Evolutionary conservation across 176 grass and related monocot genomes (phyloP).

Genomic region (Rhipidocladum racemiflorum): DNA sequence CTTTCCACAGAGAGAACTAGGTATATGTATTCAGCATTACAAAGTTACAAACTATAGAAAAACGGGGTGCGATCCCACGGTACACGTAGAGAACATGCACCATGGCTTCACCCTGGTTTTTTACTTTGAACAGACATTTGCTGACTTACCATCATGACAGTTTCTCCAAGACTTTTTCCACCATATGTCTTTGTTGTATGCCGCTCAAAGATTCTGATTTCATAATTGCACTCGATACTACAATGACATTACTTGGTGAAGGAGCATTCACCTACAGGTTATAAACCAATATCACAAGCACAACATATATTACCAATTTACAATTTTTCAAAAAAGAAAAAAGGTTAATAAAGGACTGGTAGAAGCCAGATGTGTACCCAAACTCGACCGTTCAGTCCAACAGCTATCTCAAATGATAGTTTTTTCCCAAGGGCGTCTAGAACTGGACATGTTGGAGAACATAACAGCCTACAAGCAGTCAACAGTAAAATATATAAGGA

Average conservation of each 20-base stretch:
- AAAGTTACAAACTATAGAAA: not conserved
- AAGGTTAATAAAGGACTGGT: not conserved
- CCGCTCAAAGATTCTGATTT: constrained; percentile 73
- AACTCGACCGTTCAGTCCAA: constrained; percentile 90
- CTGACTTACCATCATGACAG: constrained; percentile 50
- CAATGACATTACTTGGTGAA: constrained; percentile 58
- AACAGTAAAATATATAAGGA: constrained; percentile 12
- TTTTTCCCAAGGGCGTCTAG: constrained; percentile 79
- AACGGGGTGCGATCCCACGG: not conserved
- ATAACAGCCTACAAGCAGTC: constrained; percentile 63
- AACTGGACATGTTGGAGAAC: constrained; percentile 81
- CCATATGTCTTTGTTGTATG: constrained; percentile 73
- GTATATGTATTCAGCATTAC: not conserved
- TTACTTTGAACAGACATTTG: not conserved
- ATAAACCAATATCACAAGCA: constrained; percentile 8
- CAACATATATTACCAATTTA: not conserved
- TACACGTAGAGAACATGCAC: not conserved
- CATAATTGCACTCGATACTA: constrained; percentile 82
- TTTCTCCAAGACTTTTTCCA: constrained; percentile 71
- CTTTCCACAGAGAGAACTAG: not conserved
- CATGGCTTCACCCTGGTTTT: not conserved
- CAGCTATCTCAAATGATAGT: constrained; percentile 73
- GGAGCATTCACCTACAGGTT: constrained; percentile 74
- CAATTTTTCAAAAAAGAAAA: not conserved
- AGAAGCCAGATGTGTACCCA: constrained; percentile 52